Base-by-base conservation (phyloP, 2,329 filamentous ascomycete species). In the Annulohypoxylon truncatum region DNA sequence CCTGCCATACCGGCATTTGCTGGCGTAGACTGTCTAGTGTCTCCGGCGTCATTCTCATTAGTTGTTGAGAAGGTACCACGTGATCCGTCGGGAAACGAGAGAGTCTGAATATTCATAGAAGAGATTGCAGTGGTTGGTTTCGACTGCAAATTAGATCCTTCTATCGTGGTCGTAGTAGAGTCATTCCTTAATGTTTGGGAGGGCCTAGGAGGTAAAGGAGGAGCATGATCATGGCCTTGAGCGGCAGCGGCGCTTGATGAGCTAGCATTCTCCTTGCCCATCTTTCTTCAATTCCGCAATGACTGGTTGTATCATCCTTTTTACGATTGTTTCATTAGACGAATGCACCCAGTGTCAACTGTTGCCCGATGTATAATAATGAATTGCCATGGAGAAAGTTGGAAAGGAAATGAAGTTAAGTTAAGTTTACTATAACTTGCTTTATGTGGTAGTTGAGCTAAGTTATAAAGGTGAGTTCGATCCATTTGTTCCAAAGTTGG, bases 81-180 rank as follows among this genome's bases (percentile, higher is more conserved):
- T 18, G 87, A 87, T 64, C 87, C 89, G 76, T 93, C 92, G 9
- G 88, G 89, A 68, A 92, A 90, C 1, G 89, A 89, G 52, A 94
- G 84, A 0, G 91, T 92, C 72, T 93, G 91, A 59, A 94, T 90
- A 71, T 95, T 94, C 67, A 94, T 85, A 13, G 93, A 86, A 0
- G 93, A 95, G 12, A 98, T 76, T 8, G 94, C 94, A 0, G 94
- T 97, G 2, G 94, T 97, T 50, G 95, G 89, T 64, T 88, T 89
- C 1, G 91, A 89, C 68, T 82, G 83, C 58, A 83, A 74, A 2
- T 73, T 72, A 35, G 78, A 79, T 68, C 79, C 79, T 71, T 80
- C 78, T 60, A 70, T 54, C 55, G 59, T 7, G 15, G 42, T 26
- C 46, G 56, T 38, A 40, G 57, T 50, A 40, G 77, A 71, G 44